These are phyloP conservation scores for Moesziomyces globuligerus DNA, from an alignment of 1,284 basidiomycete genomes.

Conservation along the genomic window DNA sequence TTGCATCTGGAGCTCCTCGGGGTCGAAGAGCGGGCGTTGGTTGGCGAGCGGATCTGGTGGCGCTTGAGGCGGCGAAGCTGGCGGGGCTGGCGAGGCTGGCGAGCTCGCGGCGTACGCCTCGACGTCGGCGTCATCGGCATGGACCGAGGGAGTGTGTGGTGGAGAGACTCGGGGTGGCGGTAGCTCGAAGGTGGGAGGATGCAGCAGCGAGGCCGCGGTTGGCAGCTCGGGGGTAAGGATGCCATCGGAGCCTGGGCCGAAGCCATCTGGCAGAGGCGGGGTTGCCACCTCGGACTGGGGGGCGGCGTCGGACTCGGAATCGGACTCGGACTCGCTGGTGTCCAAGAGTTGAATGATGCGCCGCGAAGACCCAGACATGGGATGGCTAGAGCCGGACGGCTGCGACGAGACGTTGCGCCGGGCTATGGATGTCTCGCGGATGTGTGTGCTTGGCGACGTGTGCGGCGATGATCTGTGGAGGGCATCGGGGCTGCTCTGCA, in stretches of 20 bases:
- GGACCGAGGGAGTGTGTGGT: too few species aligned
- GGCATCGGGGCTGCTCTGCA: slow-evolving; percentile 4
- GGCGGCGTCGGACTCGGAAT: slow-evolving; percentile 8
- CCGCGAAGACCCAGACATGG: neutral
- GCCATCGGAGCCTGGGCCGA: slow-evolving; percentile 12
- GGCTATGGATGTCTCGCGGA: too few species aligned
- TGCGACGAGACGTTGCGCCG: too few species aligned
- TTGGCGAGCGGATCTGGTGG: slow-evolving; percentile 24
- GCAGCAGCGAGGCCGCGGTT: neutral
- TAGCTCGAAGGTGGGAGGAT: neutral
- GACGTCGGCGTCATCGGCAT: neutral
- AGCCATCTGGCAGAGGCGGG: neutral
- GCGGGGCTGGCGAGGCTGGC: neutral
- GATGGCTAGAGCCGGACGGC: too few species aligned
- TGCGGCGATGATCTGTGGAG: too few species aligned
- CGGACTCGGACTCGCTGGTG: slow-evolving; percentile 28
- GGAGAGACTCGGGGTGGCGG: neutral
- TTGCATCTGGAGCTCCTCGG: slow-evolving; percentile 27
- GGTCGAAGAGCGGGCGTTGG: slow-evolving; percentile 28
- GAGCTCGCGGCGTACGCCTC: neutral
- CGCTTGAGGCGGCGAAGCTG: slow-evolving; percentile 8
- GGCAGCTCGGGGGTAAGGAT: slow-evolving; percentile 27
- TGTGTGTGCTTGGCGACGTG: too few species aligned
- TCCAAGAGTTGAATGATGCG: slow-evolving; percentile 29
- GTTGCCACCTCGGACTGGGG: neutral